Evolutionary conservation across 2,329 filamentous ascomycete species (phyloP), one percentile per base, ranked within the genome.

Genomic region (Fusarium pseudoanthophilum): DNA sequence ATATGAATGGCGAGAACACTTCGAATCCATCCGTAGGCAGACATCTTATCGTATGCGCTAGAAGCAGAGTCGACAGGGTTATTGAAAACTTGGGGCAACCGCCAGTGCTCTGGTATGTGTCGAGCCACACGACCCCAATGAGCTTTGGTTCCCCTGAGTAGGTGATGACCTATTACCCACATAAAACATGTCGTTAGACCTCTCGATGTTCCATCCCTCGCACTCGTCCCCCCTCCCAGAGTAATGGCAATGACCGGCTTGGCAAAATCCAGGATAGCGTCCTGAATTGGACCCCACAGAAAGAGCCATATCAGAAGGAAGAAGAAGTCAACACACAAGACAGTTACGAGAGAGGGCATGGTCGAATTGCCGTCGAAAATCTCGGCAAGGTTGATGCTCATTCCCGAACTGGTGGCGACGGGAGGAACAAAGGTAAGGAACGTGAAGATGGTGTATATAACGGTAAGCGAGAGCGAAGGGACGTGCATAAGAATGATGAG

Each of bases 401-500:
- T 85, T 73, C 93, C 92, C 69, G 94, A 91, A 79, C 92, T 92
- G 59, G 92, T 92, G 67, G 92, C 93, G 73, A 92, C 90, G 24
- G 94, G 93, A 51, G 95, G 93, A 72, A 97, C 94, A 80, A 98
- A 97, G 53, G 95, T 98, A 80, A 98, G 89, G 74, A 95, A 92
- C 75, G 95, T 95, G 84, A 98, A 98, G 75, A 97, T 89, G 80
- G 95, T 92, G 83, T 98, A 97, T 78, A 97, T 94, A 81, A 94
- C 87, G 73, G 95, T 95, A 78, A 98, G 88, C 66, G 95, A 91
- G 78, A 95, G 92, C 28, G 95, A 94, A 36, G 95, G 95, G 15
- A 98, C 90, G 81, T 97, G 95, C 83, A 98, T 93, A 75, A 98
- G 90, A 78, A 98, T 93, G 83, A 98, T 97, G 82, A 98, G 91